phyloP scores from a whole-genome alignment of 2,329 filamentous ascomycete genomes.

The Emergomyces africanus region DNA sequence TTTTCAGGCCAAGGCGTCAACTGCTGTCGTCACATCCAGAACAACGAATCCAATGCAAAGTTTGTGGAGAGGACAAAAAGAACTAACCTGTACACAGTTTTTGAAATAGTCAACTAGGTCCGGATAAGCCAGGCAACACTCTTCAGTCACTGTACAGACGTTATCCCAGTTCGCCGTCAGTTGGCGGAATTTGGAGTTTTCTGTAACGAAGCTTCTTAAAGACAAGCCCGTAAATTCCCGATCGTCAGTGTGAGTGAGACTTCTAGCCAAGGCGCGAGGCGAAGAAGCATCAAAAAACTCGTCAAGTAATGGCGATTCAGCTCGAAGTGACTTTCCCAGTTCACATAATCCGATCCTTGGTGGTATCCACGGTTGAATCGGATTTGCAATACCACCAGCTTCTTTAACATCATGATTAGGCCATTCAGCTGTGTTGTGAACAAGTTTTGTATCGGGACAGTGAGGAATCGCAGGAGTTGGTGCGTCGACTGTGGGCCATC shows the following conservation, averaged over 20 bases:
- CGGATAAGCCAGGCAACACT: conserved; percentile 26
- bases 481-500: conserved; percentile 7
- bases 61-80: neutral
- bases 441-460: conserved; percentile 25
- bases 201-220: conserved; percentile 13
- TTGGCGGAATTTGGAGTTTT: conserved; percentile 13
- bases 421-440: conserved; percentile 22
- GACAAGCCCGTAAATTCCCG: conserved; percentile 19
- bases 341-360: conserved; percentile 20
- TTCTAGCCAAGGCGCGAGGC: conserved; percentile 21
- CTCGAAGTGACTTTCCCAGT: conserved; percentile 24
- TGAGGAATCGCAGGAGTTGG: conserved; percentile 24
- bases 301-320: conserved; percentile 21
- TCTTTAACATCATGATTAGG: conserved; percentile 23
- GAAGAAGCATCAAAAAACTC: conserved; percentile 22
- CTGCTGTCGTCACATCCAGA: neutral
- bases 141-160: conserved; percentile 23
- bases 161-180: conserved; percentile 20
- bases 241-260: conserved; percentile 19
- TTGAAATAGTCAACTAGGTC: conserved; percentile 21
- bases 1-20: conserved; percentile 7
- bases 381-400: conserved; percentile 23
- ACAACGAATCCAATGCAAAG: neutral
- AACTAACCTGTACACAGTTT: conserved; percentile 24
- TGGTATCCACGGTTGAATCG: conserved; percentile 25